Evolutionary conservation across 805 yeast species (phyloP).

Genomic region (Saccharomycopsis microspora): DNA sequence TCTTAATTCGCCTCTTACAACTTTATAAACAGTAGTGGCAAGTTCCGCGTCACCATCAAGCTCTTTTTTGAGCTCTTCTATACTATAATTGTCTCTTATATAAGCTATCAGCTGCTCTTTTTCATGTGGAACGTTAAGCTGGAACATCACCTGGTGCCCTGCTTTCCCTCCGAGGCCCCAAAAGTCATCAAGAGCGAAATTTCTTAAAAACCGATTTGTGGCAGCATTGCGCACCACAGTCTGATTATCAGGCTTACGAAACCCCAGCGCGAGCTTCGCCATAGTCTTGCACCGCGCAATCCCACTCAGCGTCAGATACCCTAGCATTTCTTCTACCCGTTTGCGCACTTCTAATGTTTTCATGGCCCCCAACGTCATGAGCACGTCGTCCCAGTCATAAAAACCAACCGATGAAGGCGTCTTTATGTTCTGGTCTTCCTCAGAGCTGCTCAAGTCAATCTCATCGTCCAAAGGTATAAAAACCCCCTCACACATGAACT

Average conservation of each 20-base stretch:
- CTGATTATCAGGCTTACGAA: slow-evolving; percentile 76
- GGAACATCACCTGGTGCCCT: slow-evolving; percentile 49
- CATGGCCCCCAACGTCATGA: slow-evolving; percentile 55
- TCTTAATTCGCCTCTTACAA: slow-evolving; percentile 53
- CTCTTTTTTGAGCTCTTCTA: slow-evolving; percentile 25
- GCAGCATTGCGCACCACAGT: slow-evolving; percentile 50
- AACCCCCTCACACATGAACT: not conserved
- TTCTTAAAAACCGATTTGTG: slow-evolving; percentile 41
- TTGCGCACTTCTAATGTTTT: slow-evolving; percentile 43
- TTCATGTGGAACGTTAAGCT: slow-evolving; percentile 36
- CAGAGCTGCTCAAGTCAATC: not conserved
- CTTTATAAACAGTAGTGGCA: slow-evolving; percentile 43
- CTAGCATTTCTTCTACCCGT: slow-evolving; percentile 40
- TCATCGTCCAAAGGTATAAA: slow-evolving; percentile 20
- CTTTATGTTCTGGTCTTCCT: not conserved
- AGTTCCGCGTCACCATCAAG: slow-evolving; percentile 33
- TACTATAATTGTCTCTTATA: slow-evolving; percentile 38
- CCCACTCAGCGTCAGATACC: slow-evolving; percentile 88
- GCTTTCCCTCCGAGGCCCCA: slow-evolving; percentile 88
- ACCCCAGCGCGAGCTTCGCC: slow-evolving; percentile 83
- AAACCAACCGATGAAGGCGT: slow-evolving; percentile 14
- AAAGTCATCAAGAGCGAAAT: slow-evolving; percentile 59
- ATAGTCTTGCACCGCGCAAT: slow-evolving; percentile 63
- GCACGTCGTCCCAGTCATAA: slow-evolving; percentile 74
- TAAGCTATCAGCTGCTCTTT: slow-evolving; percentile 33